Base-by-base conservation (phyloP, 2,329 filamentous ascomycete genomes). In the Talaromyces marneffei region DNA sequence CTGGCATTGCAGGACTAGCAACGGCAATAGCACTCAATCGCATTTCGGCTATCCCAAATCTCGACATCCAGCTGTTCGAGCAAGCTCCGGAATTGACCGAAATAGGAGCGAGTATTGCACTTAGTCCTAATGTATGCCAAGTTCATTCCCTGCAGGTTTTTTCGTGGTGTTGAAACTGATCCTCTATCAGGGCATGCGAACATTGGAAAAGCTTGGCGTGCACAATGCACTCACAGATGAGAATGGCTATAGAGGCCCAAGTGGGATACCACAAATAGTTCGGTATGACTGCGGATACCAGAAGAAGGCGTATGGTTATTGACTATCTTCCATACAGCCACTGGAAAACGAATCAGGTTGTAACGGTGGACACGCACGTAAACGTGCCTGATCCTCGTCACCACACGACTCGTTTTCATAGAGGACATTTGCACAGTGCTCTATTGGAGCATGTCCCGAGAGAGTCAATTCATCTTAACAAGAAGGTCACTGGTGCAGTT, bases 1-100 rank as follows among this genome's bases (percentile, higher is more conserved):
- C 79, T 25, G 81, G 81, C 20, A 82, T 83, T 42, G 79, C 44
- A n/a, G 79, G 81, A 0, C 74, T 83, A 4, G 76, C 76, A 14
- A 73, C 80, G 2, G 79, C 79, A 10, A 78, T 82, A 27, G 79
- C 79, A 2, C 70, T 83, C 10, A 66, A 75, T 46, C 69, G 74
- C 33, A 70, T 74, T 0, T 54, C 60, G 12, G 33, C 25, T 10
- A 50, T 62, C 14, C 33, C 59, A 33, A 69, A 74, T 8, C 67
- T 82, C 37, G 71, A 78, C 23, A 75, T 83, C 0, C 75, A 82
- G 61, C 69, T 83, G 25, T 84, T 82, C 64, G 82, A 84, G 60
- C 75, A 77, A 40, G 78, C 82, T 0, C 66, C 69, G 1, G 77
- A 79, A 31, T 50, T 62, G 18, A 54, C 37, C 27, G 60, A 62